Evolutionary conservation across 352 stramenopile genomes (phyloP).

Genomic region (Lagenidium giganteum): DNA sequence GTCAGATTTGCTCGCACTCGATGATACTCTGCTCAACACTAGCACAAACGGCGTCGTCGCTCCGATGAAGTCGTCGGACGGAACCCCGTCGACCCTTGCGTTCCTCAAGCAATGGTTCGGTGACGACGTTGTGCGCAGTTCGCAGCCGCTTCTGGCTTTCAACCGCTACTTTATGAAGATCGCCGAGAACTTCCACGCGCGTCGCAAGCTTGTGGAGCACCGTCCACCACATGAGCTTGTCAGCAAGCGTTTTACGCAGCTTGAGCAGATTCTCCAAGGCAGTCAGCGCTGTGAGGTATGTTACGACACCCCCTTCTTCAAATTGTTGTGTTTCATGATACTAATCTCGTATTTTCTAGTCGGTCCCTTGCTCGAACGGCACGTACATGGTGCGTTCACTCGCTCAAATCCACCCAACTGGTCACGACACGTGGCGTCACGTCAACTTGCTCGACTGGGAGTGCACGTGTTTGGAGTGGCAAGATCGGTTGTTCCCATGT

Average conservation of each 20-base stretch:
- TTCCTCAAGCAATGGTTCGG: constrained; percentile 50
- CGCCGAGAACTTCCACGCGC: constrained; percentile 63
- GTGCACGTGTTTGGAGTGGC: constrained; percentile 78
- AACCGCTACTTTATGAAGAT: constrained; percentile 73
- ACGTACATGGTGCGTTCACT: constrained; percentile 77
- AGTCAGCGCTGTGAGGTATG: constrained; percentile 78
- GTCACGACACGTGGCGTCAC: constrained; percentile 69
- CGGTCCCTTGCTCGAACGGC: constrained; percentile 71
- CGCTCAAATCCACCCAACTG: constrained; percentile 40
- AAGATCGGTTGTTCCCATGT: constrained; percentile 72
- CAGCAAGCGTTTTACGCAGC: constrained; percentile 46
- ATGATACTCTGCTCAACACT: constrained; percentile 11
- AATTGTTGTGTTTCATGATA: neutral
- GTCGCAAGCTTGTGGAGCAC: constrained; percentile 45
- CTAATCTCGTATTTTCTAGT: constrained; percentile 24
- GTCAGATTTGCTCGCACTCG: constrained; percentile 32
- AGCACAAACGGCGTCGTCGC: neutral
- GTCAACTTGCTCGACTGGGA: constrained; percentile 73
- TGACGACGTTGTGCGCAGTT: constrained; percentile 48
- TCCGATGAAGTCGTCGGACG: neutral
- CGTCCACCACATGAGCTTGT: constrained; percentile 58
- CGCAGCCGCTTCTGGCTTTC: constrained; percentile 57
- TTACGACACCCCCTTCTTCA: neutral
- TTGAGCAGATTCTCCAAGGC: constrained; percentile 64
- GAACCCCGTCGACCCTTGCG: constrained; percentile 9